phyloP scores from a whole-genome alignment of 2,329 filamentous ascomycete species.

The Tetracladium maxilliforme region DNA sequence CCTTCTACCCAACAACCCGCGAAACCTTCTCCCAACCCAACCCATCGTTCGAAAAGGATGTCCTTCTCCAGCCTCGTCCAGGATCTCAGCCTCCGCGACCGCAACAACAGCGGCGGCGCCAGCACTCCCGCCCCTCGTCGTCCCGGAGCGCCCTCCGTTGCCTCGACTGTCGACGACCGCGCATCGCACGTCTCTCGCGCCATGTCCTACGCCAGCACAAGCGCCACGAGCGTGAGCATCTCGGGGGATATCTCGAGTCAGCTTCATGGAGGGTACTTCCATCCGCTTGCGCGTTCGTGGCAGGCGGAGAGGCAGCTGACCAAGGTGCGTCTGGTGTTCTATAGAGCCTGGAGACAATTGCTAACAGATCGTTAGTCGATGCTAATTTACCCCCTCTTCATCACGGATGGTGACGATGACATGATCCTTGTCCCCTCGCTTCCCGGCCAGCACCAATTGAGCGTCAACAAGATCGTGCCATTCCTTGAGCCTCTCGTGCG shows the following conservation, averaged over 20 bases:
- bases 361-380: conserved; percentile 51
- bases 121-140: conserved; percentile 29
- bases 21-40: too few relatives aligned
- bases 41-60: too few relatives aligned
- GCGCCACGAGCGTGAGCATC: conserved; percentile 55
- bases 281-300: conserved; percentile 67
- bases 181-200: conserved; percentile 46
- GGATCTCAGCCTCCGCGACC: conserved; percentile 45
- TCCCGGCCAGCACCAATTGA: conserved; percentile 78
- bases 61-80: conserved; percentile 56
- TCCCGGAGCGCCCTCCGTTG: conserved; percentile 16
- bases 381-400: conserved; percentile 95
- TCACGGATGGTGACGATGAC: conserved; percentile 89
- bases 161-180: conserved; percentile 38
- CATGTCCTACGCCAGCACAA: conserved; percentile 52
- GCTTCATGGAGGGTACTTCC: conserved; percentile 69
- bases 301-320: conserved; percentile 75
- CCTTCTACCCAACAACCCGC: too few relatives aligned
- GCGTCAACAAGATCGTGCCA: conserved; percentile 70
- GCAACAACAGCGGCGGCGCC: conserved; percentile 24
- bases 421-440: conserved; percentile 81
- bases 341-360: conserved; percentile 2
- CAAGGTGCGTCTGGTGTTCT: conserved; percentile 39
- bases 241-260: conserved; percentile 68
- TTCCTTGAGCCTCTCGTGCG: conserved; percentile 76